A percentile compares a stretch with the other conserved stretches of the same genome.
phyloP scores from a whole-genome alignment of 768 basidiomycete species.

The Termitomyces sp. region DNA sequence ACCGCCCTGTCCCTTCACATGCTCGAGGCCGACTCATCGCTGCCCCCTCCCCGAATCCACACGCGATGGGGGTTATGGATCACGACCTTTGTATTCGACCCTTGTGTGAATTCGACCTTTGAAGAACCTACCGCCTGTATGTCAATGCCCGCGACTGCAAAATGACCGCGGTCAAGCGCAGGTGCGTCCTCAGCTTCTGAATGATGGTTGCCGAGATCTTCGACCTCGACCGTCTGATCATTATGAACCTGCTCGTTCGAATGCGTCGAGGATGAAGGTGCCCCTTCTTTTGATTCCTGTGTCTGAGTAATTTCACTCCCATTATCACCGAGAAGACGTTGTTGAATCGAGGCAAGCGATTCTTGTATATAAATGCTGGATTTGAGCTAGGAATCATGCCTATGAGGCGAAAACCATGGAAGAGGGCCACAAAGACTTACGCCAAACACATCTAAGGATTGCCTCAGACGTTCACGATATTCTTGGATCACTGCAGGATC shows the following conservation, averaged over 20 bases:
- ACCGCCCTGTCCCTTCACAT: too few relatives aligned
- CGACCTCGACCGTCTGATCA: background rate
- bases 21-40: too few relatives aligned
- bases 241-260: background rate
- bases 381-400: background rate
- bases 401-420: background rate
- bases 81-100: too few relatives aligned
- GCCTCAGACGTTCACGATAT: conserved; percentile 7
- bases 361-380: conserved; percentile 7
- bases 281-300: background rate
- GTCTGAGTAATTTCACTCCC: background rate
- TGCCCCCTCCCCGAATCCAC: too few relatives aligned
- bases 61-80: too few relatives aligned
- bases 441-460: conserved; percentile 6
- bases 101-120: too few relatives aligned
- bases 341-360: background rate
- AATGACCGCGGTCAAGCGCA: too few relatives aligned
- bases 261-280: background rate
- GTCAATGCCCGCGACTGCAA: too few relatives aligned
- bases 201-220: too few relatives aligned
- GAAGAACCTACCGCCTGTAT: too few relatives aligned
- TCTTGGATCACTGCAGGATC: conserved; percentile 7
- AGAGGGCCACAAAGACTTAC: background rate
- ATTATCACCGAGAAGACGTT: background rate
- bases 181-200: too few relatives aligned